Percentiles rank a stretch among this genome's conserved stretches.
Conservation (phyloP, 2,329 filamentous ascomycete genomes). For the Aspergillus sp. region DNA sequence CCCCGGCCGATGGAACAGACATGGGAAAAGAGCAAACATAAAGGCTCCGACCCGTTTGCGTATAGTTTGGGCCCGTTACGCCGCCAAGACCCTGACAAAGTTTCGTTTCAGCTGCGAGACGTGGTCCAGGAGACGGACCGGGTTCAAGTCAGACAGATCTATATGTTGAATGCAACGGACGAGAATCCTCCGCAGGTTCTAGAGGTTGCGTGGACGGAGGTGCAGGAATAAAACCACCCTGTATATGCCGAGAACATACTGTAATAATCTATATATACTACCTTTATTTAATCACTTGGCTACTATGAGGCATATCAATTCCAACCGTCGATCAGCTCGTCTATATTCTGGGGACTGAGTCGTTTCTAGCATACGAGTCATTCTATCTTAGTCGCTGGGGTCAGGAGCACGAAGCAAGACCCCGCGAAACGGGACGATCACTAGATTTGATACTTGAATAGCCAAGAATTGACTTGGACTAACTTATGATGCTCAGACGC, state of each 20-base stretch:
- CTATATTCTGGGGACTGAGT: too few relatives aligned
- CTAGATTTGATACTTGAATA: too few relatives aligned
- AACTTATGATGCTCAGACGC: too few relatives aligned
- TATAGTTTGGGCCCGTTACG: slow-evolving; percentile 52
- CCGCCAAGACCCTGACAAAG: slow-evolving; percentile 43
- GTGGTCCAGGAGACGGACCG: slow-evolving; percentile 35
- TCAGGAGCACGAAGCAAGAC: too few relatives aligned
- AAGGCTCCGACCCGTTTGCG: slow-evolving; percentile 42
- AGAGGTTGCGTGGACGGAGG: slow-evolving; percentile 24
- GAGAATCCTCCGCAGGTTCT: slow-evolving; percentile 18
- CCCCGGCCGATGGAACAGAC: slow-evolving; percentile 50
- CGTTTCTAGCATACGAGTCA: too few relatives aligned
- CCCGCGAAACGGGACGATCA: too few relatives aligned
- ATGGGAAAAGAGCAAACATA: slow-evolving; percentile 45
- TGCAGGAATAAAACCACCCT: background rate
- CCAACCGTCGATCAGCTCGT: too few relatives aligned
- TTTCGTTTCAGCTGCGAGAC: slow-evolving; percentile 49
- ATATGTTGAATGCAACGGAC: slow-evolving; percentile 39
- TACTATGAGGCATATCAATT: background rate
- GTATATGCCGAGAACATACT: too few relatives aligned
- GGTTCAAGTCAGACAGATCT: slow-evolving; percentile 51
- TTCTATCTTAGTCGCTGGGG: too few relatives aligned
- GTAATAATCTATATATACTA: background rate
- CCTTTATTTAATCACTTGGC: background rate
- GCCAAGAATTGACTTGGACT: too few relatives aligned